Evolutionary conservation across 306 rosid genomes (phyloP).

Genomic region (Comarum palustre): DNA sequence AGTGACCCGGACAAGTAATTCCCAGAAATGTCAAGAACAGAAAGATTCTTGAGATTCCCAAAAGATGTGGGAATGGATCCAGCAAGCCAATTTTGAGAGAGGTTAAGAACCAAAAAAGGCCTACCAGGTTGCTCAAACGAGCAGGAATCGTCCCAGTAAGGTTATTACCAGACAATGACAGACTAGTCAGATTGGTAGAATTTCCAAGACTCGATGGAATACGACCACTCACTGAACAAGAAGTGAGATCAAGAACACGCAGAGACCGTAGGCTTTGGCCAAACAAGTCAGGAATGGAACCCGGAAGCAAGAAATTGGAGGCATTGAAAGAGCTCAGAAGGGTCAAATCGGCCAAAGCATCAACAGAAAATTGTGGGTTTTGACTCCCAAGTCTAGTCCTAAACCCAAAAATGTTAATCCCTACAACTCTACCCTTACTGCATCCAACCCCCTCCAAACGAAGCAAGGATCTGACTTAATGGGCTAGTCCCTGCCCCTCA

Average conservation of each 20-base stretch:
- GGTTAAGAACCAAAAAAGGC: constrained; percentile 71
- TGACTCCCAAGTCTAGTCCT: constrained; percentile 63
- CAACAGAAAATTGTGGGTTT: constrained; percentile 70
- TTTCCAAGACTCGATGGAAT: constrained; percentile 69
- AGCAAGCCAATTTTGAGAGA: constrained; percentile 50
- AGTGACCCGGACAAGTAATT: constrained; percentile 58
- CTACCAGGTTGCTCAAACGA: constrained; percentile 47
- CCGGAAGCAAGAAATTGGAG: constrained; percentile 69
- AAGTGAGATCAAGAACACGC: constrained; percentile 74
- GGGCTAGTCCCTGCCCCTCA: constrained; percentile 87
- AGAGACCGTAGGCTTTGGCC: constrained; percentile 48
- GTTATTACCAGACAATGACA: constrained; percentile 63
- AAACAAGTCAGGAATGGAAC: constrained; percentile 71
- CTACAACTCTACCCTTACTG: constrained; percentile 68
- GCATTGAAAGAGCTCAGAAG: constrained; percentile 68
- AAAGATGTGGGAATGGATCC: constrained; percentile 55
- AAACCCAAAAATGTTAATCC: constrained; percentile 78
- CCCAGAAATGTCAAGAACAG: constrained; percentile 61
- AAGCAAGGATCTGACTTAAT: constrained; percentile 71
- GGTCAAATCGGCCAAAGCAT: constrained; percentile 71
- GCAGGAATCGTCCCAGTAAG: constrained; percentile 63
- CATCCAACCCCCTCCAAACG: constrained; percentile 67
- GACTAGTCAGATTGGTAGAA: constrained; percentile 53
- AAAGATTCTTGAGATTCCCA: constrained; percentile 52
- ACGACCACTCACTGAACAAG: constrained; percentile 56